Percentiles rank a stretch among this genome's conserved stretches.
phyloP scores from a whole-genome alignment of 2,329 filamentous ascomycete species.

The Botrytis squamosa region DNA sequence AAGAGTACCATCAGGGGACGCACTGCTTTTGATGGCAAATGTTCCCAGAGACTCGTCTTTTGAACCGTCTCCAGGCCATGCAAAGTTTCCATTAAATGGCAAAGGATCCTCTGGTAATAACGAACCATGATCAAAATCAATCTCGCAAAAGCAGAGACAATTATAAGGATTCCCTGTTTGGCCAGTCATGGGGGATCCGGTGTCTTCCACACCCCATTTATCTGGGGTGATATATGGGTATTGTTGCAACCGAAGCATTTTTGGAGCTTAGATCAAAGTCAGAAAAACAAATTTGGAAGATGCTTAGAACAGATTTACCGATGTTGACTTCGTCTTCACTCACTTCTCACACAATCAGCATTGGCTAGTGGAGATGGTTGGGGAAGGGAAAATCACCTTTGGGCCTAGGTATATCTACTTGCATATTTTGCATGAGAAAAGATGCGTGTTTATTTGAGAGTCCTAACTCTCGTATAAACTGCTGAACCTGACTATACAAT shows the following conservation, averaged over 20 bases:
- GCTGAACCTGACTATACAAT: background rate
- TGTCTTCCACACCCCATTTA: too few relatives aligned
- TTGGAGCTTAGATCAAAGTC: background rate
- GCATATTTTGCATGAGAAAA: background rate
- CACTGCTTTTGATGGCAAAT: too few relatives aligned
- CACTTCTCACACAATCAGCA: background rate
- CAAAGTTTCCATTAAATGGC: too few relatives aligned
- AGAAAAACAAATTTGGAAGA: background rate
- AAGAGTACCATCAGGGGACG: too few relatives aligned
- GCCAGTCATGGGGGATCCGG: background rate
- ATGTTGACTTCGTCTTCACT: background rate
- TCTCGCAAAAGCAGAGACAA: background rate
- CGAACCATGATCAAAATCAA: background rate
- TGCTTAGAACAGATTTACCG: background rate
- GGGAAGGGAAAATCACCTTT: background rate
- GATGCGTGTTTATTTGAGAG: background rate
- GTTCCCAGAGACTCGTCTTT: too few relatives aligned
- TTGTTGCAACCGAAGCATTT: background rate
- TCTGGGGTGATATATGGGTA: background rate
- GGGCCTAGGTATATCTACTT: background rate
- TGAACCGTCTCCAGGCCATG: too few relatives aligned
- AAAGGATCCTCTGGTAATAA: too few relatives aligned
- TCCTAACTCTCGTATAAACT: background rate
- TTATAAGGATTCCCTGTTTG: background rate
- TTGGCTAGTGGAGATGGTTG: too few relatives aligned